Evolutionary conservation across 2,329 filamentous ascomycete genomes (phyloP), one percentile per base, ranked within the genome.

Genomic region (Sarocladium brachiariae): DNA sequence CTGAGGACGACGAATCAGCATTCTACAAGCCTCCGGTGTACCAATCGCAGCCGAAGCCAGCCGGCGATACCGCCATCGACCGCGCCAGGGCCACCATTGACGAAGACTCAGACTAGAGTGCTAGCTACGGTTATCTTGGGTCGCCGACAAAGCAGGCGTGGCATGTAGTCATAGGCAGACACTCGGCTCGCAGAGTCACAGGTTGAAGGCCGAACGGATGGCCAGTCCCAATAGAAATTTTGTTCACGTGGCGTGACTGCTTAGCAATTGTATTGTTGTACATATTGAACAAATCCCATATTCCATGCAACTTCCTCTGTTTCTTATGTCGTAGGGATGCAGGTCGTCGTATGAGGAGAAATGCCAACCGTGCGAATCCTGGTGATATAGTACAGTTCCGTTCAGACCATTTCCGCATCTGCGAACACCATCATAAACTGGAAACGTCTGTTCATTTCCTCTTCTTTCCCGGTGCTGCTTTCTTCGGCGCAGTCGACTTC

Each of bases 1-100:
- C 89, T 8, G 92, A 96, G 60, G 92, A 97, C 53, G 89, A 95
- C 57, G 89, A 84, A 54, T 75, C 77, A 3, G 78, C 76, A 10
- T 85, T 85, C 61, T 84, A 84, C 65, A 75, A 78, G 51, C 80
- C 81, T 4, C 80, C 81, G 2, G 76, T 82, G n/a, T 73, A 78
- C 56, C 71, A 78, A 54, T 58, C 67, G 23, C 61, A 68, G 47
- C 69, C 72, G 58, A 77, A 77, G 66, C 66, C 70, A 38, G 65
- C 68, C 23, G 78, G 78, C 4, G 65, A 83, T 57, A 82, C 79
- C n/a, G 79, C 76, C 13, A 74, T 83, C 47, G 79, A 83, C 58
- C 70, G 78, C 46, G 79, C 79, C 47, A 67, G 78, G 55, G 79
- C 46, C 78, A 49, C 75, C 45, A 79, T 82, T 59, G 72, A 81